Evolutionary conservation across 345 rosid genomes (phyloP).

Genomic region (Moricandia arvensis): DNA sequence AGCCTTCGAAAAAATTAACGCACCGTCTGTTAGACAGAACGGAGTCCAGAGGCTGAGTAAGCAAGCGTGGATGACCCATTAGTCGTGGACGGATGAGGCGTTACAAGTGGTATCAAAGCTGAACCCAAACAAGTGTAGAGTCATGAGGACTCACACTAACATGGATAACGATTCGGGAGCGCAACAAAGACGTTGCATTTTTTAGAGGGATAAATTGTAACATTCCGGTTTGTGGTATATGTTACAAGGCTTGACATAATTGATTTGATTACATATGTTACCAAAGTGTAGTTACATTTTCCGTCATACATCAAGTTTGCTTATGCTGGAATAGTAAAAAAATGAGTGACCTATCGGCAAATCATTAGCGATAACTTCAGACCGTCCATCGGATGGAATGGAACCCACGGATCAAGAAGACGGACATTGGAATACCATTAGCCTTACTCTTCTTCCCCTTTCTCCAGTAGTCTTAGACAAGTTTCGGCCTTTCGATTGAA

Average conservation of each 20-base stretch:
- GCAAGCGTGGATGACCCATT: too few species aligned
- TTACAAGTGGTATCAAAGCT: background rate
- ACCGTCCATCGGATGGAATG: too few species aligned
- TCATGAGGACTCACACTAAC: background rate
- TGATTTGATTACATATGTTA: background rate
- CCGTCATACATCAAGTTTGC: too few species aligned
- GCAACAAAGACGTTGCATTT: background rate
- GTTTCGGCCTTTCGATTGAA: slow-evolving; percentile 3
- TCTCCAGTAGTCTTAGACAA: background rate
- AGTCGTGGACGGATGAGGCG: background rate
- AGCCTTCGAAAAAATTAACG: too few species aligned
- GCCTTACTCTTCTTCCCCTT: background rate
- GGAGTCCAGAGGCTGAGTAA: too few species aligned
- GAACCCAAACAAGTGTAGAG: background rate
- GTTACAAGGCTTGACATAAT: background rate
- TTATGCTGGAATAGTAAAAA: too few species aligned
- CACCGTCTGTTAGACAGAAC: too few species aligned
- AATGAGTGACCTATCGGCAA: too few species aligned
- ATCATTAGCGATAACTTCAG: too few species aligned
- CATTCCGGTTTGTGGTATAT: background rate
- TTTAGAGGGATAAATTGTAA: background rate
- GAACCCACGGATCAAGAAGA: too few species aligned
- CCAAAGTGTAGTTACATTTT: too few species aligned
- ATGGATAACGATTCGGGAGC: background rate
- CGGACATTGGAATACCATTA: too few species aligned